Base-by-base conservation (phyloP, 345 rosid species). In the Salix arbutifolia region DNA sequence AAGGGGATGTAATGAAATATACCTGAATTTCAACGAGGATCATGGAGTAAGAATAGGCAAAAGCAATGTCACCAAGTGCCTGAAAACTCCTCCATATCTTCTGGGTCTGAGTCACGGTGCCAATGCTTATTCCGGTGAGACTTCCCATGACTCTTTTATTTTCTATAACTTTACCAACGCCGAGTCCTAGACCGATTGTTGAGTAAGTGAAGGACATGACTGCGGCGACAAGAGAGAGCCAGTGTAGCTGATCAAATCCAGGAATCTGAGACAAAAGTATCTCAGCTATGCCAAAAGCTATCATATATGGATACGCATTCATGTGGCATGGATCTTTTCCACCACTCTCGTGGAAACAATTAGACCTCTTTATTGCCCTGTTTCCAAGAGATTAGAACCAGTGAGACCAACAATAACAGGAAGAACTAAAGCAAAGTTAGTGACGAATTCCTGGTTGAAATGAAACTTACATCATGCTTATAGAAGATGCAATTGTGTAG, bases 141-240 rank as follows among this genome's bases (percentile, higher is more conserved):
- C 88, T 91, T 61, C 99, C 99, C 80, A 60, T 83, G 50, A 91
- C 2, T 74, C 78, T 85, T 64, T 89, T 87, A 58, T 73, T 86
- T 76, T 85, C 90, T 79, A 88, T 89, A n/a, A 91, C 96, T 87
- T 93, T 83, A 40, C 84, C 89, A 61, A 96, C 79, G 4, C 98
- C 98, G 1, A 96, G 98, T 60, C 91, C 94, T 1, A 96, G 91
- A 40, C 99, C 98, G 64, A 96, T 92, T 42, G 88, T 66, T 1
- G 99, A 93, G 89, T 93, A 93, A 74, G 99, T 91, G 87, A 93
- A 93, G 31, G 98, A 93, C 99, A 96, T 96, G 72, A 91, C 86
- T 7, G 99, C 97, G 9, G 95, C 99, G 18, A 93, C 89, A 53
- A 90, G 82, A 42, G 99, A 93, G 73, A 96, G 92, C 98, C 98